phyloP scores from a whole-genome alignment of 352 stramenopile species.

The Pythium plurisporium region DNA sequence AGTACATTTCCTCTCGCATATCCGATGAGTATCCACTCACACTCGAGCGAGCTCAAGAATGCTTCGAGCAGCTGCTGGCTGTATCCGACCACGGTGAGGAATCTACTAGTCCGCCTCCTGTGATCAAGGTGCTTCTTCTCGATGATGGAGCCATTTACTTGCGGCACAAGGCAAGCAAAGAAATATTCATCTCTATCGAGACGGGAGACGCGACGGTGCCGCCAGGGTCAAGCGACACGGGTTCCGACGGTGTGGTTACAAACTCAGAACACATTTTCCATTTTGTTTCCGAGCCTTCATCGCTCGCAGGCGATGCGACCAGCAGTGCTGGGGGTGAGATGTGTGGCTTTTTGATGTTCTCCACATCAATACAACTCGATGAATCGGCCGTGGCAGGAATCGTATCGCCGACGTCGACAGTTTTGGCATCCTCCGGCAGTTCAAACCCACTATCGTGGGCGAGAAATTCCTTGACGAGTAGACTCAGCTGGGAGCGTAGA shows the following conservation, averaged over 20 bases:
- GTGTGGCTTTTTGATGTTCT: slow-evolving; percentile 74
- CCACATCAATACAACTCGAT: slow-evolving; percentile 39
- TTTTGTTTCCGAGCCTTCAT: slow-evolving; percentile 57
- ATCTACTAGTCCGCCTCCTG: slow-evolving; percentile 11
- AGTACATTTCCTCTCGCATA: slow-evolving; percentile 17
- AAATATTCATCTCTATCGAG: slow-evolving; percentile 36
- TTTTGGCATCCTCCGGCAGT: not conserved
- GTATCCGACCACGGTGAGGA: not conserved
- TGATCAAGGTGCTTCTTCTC: slow-evolving; percentile 38
- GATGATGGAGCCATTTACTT: slow-evolving; percentile 35
- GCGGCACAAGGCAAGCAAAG: slow-evolving; percentile 39
- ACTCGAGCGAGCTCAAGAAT: slow-evolving; percentile 23
- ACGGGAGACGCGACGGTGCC: not conserved
- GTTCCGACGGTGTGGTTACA: not conserved
- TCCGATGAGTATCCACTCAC: slow-evolving; percentile 35
- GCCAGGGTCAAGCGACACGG: not conserved
- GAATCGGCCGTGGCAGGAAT: slow-evolving; percentile 33
- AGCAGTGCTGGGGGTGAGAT: slow-evolving; percentile 38
- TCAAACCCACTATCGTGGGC: slow-evolving; percentile 20
- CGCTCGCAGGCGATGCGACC: slow-evolving; percentile 21
- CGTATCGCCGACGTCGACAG: not conserved
- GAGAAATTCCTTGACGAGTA: slow-evolving; percentile 18
- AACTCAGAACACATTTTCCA: slow-evolving; percentile 23
- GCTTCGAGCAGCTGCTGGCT: slow-evolving; percentile 18
- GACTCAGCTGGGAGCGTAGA: slow-evolving; percentile 50